These are phyloP conservation scores for Vigna unguiculata DNA, from an alignment of 306 rosid genomes.

Conservation along the genomic window DNA sequence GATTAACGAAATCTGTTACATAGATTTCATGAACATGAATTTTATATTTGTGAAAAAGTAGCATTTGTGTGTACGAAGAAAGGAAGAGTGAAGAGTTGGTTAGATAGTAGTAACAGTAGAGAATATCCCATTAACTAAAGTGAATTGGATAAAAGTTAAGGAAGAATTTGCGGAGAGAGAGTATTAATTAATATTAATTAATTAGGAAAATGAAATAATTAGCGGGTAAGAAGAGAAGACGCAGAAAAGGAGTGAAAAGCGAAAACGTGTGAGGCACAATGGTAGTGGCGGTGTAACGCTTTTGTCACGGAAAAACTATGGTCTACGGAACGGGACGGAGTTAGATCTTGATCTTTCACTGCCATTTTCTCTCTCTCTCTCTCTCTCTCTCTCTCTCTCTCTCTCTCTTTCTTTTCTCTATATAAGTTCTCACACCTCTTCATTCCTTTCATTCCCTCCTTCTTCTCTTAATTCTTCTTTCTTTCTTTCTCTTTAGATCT, in stretches of 20 bases:
- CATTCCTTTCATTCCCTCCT: slow-evolving; percentile 36
- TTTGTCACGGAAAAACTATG: slow-evolving; percentile 43
- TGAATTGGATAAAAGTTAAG: no score
- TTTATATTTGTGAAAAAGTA: no score
- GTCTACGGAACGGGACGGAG: neutral
- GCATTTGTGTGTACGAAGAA: no score
- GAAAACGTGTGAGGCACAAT: slow-evolving; percentile 38
- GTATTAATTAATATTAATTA: no score
- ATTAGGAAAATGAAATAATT: neutral
- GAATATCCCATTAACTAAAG: no score
- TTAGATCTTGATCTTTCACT: slow-evolving; percentile 24
- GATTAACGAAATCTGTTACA: no score
- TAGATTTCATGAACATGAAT: no score
- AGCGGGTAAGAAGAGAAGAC: neutral
- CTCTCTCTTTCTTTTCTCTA: slow-evolving; percentile 16
- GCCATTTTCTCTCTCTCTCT: neutral
- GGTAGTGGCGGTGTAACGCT: slow-evolving; percentile 3
- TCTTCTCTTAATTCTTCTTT: slow-evolving; percentile 25
- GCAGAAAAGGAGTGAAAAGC: neutral
- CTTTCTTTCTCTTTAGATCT: slow-evolving; percentile 35
- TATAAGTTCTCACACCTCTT: slow-evolving; percentile 44
- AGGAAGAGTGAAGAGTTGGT: no score
- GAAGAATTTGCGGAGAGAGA: neutral
- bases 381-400: slow-evolving; percentile 12
- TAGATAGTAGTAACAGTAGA: no score